Evolutionary conservation across 23 red algal genomes (phyloP), one percentile per base, ranked within the genome.

Genomic region (Gracilaria caudata): DNA sequence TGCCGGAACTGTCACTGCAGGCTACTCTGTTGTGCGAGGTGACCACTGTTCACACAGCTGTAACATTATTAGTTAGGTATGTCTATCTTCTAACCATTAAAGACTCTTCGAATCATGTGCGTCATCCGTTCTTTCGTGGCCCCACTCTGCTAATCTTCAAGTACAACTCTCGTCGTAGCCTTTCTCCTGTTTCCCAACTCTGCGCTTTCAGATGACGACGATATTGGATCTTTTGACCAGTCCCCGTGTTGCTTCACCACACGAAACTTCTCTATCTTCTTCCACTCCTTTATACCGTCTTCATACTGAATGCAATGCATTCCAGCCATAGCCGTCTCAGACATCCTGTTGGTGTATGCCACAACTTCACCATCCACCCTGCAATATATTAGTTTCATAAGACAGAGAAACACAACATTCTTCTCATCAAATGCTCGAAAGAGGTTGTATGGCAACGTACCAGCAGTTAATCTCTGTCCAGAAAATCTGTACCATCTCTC

Each of bases 311-410:
- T 30, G 25, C 23, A 23, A 74, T 86, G 82, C 82, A 86, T 57
- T 23, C 82, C 82, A 30, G 70, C 70, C 12, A 25, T 75, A 11
- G 23, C 37, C 9, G 49, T 73, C 7, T 39, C 65, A 4, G 39
- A 24, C 8, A 3, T 73, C 14, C 16, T 46, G 37, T 46, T 68
- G 2, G 26, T 19, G 43, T 86, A 86, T 13, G 47, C 65, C 7
- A 86, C 38, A 12, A 86, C 60, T 57, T 86, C 65, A 17, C 82
- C 40, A 30, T 86, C 82, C 20, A 86, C 82, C 82, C 82, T 86
- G 9, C 21, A 46, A 12, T 43, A 36, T 5, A 4, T 46, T 38
- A 25, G 39, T 43, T n/a, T n/a, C n/a, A n/a, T n/a, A n/a, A n/a
- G n/a, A n/a, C 32, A 11, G 39, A 21, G 43, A 12, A 43, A 28